Base-by-base conservation (phyloP, 2,329 filamentous ascomycete species). In the Fusarium sp. region DNA sequence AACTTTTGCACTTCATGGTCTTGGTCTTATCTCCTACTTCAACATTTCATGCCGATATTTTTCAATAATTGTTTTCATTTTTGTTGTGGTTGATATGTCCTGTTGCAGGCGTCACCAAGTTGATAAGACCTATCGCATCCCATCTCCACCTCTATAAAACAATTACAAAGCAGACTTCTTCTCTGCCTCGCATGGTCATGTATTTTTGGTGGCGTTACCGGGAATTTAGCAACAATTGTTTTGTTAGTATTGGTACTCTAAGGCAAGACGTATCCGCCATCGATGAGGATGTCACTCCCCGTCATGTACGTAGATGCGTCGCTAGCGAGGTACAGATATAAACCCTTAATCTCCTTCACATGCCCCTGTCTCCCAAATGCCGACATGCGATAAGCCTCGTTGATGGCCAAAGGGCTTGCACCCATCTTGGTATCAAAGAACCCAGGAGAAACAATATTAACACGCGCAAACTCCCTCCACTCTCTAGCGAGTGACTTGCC, bases 291-390 rank as follows among this genome's bases (percentile, higher is more conserved):
- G 20, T 73, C 71, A 10, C 70, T 74, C 5, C 71, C 71, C 2
- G 71, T 73, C 70, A 74, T 73, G 20, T 74, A 73, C 9, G 71
- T 74, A 14, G 70, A 74, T 2, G 87, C 87, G 67, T 87, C 85
- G 31, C 85, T 87, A n/a, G 84, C 85, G 33, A 88, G 80, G 75
- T 88, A 88, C 40, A 89, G 79, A 72, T 88, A 89, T 16, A 87
- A 79, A 6, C 89, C 90, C 85, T 92, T 92, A 72, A 92, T 83
- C 83, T 92, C 90, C 83, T 90, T 91, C 5, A 90, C 89, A 76
- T 92, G 87, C 29, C 88, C 90, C 70, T 91, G 86, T 69, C 90
- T 86, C 40, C 89, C 86, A 17, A 88, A 74, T 2, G 83, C 82
- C 0, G 87, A 82, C 87, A 89, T 88, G 1, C 85, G 77, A 51